These are phyloP conservation scores for Trichoderma gracile DNA, from an alignment of 2,329 filamentous ascomycete genomes.

Conservation along the genomic window DNA sequence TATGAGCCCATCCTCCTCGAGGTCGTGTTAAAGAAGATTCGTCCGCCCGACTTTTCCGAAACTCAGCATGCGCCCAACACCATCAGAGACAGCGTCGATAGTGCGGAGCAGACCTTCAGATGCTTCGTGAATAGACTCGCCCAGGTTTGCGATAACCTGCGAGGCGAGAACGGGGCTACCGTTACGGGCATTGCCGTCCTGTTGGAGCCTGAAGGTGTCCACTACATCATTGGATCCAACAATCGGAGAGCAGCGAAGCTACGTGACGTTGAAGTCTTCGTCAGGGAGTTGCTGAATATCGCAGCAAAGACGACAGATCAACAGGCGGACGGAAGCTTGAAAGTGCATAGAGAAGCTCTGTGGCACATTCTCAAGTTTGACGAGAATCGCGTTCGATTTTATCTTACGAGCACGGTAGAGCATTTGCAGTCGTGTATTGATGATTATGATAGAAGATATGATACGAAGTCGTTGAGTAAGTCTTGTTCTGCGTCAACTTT, in stretches of 20 bases:
- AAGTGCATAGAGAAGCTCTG: background rate
- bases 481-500: too few relatives aligned
- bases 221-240: conserved; percentile 39
- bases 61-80: conserved; percentile 9
- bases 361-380: conserved; percentile 31
- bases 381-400: conserved; percentile 26
- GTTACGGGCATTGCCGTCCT: conserved; percentile 38
- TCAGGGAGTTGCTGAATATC: conserved; percentile 26
- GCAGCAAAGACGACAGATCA: conserved; percentile 17
- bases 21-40: conserved; percentile 31
- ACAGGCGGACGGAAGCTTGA: accelerated
- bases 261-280: background rate
- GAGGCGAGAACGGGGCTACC: conserved; percentile 31
- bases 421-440: conserved; percentile 26
- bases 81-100: conserved; percentile 2
- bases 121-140: conserved; percentile 38
- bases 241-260: conserved; percentile 22
- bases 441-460: conserved; percentile 9
- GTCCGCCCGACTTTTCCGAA: background rate
- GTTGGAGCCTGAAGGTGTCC: conserved; percentile 32
- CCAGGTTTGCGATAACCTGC: conserved; percentile 36
- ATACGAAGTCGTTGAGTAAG: background rate
- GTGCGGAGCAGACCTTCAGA: conserved; percentile 32
- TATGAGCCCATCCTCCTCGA: conserved; percentile 36
- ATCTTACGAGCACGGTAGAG: conserved; percentile 25